phyloP scores from a whole-genome alignment of 108 stramenopile species.

The Skeletonema tropicum region DNA sequence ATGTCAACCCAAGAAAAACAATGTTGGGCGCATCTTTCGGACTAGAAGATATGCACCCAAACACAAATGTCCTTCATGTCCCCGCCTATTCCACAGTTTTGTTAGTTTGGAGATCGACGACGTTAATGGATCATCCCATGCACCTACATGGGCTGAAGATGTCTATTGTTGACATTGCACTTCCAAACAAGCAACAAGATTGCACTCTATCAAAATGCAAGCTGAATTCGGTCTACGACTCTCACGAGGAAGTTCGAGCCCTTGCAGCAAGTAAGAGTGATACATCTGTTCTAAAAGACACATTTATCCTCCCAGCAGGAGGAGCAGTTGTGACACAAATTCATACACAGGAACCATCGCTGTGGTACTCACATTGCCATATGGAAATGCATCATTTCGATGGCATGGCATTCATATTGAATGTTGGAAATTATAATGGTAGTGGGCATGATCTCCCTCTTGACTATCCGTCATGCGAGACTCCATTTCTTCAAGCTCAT shows the following conservation, averaged over 20 bases:
- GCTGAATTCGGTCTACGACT: conserved; percentile 10
- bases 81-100: conserved; percentile 3
- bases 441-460: neutral
- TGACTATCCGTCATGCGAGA: conserved; percentile 15
- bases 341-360: conserved; percentile 6
- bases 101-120: conserved; percentile 18
- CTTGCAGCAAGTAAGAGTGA: conserved; percentile 10
- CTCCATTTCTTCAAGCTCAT: neutral
- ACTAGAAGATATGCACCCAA: conserved; percentile 8
- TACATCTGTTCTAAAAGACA: conserved; percentile 11
- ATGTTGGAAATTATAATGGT: conserved; percentile 20
- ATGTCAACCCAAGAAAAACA: conserved; percentile 10
- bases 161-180: conserved; percentile 15
- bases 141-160: conserved; percentile 23
- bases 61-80: conserved; percentile 13
- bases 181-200: neutral
- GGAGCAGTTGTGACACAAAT: conserved; percentile 26
- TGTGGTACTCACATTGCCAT: conserved; percentile 29
- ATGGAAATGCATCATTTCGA: conserved; percentile 12
- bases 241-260: conserved; percentile 6
- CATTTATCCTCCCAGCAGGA: conserved; percentile 25
- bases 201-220: conserved; percentile 1
- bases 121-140: conserved; percentile 30
- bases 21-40: neutral
- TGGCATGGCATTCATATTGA: conserved; percentile 29